A percentile compares a stretch with the other conserved stretches of the same genome.
These are phyloP conservation scores for Elasticomyces elasticus DNA, from an alignment of 495 filamentous ascomycete species.

Conservation along the genomic window DNA sequence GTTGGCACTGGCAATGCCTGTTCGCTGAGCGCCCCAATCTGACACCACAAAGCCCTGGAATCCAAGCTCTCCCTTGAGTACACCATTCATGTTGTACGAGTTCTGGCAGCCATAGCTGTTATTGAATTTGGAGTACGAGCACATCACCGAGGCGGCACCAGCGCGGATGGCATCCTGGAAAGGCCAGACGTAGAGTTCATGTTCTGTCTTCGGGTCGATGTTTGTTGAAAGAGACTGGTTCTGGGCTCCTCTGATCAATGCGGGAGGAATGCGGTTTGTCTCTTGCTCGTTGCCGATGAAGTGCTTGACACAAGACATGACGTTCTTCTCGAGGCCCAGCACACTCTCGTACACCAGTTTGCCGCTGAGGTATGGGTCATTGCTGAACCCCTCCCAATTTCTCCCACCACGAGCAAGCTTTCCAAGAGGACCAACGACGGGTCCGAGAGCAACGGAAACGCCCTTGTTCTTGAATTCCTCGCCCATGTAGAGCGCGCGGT, in stretches of 20 bases:
- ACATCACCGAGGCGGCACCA: constrained; percentile 20
- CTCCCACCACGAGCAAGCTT: constrained; percentile 43
- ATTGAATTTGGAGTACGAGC: constrained; percentile 21
- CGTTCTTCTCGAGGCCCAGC: constrained; percentile 42
- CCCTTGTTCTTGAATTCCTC: constrained; percentile 26
- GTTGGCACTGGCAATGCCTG: constrained; percentile 58
- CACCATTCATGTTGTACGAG: constrained; percentile 12
- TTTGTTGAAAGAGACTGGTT: constrained; percentile 16
- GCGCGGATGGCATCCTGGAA: constrained; percentile 21
- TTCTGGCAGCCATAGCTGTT: constrained; percentile 23
- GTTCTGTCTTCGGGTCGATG: constrained; percentile 16
- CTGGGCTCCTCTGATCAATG: background rate
- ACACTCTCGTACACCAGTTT: constrained; percentile 36
- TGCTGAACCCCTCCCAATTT: constrained; percentile 38
- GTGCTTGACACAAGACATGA: constrained; percentile 41
- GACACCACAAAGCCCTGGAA: constrained; percentile 47
- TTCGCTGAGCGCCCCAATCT: constrained; percentile 72
- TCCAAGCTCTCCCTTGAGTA: constrained; percentile 24
- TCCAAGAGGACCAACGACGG: constrained; percentile 50
- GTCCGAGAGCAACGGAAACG: constrained; percentile 23
- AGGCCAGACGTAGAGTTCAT: constrained; percentile 24
- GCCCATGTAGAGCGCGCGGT: constrained; percentile 20
- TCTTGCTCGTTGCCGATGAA: constrained; percentile 20
- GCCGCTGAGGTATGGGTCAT: constrained; percentile 39
- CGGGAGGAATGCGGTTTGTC: background rate